Base-by-base conservation (phyloP, 495 filamentous ascomycete genomes). In the Pyronema domesticum region DNA sequence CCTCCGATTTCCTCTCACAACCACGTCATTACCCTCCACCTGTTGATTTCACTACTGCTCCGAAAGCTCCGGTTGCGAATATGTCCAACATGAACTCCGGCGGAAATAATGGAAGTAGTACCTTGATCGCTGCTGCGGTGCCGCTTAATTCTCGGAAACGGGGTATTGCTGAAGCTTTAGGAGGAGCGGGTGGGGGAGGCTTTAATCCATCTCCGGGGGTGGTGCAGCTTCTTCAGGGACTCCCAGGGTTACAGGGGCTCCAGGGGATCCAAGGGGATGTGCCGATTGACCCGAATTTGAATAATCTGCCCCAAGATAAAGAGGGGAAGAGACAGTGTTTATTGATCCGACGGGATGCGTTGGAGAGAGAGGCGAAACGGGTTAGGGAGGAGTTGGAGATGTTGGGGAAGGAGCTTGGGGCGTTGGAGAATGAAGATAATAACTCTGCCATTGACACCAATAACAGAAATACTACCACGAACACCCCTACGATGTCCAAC, bases 211-310 rank as follows among this genome's bases (percentile, higher is more conserved):
- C 23, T 30, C 23, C 23, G 23, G 23, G 23, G 5, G 23, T 30
- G 2, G 23, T 30, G 2, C 23, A 30, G 23, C 23, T 30, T 30
- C 23, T 30, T 30, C 23, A 30, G 5, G 36, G 58, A 55, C 37
- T 60, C 63, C 17, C 68, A 70, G 18, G 63, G 66, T 42, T 60
- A 73, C 1, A 80, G 80, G 49, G 77, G 85, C 3, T 68, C 87
- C 1, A 82, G 80, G 47, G 87, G 83, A 1, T 91, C 91, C 47
- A 86, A 79, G 35, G 19, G 68, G 69, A 76, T n/a, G 66, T 73
- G 8, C 72, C 69, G 0, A 61, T 76, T 30, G 76, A 79, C 54
- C 71, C 71, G 1, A 70, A 69, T 15, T 67, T 75, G 23, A 30
- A 30, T 30, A 30, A 9, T 66, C 70, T 13, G 58, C 65, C 15